phyloP scores from a whole-genome alignment of 2,329 filamentous ascomycete species.

The Sclerotinia nivalis region DNA sequence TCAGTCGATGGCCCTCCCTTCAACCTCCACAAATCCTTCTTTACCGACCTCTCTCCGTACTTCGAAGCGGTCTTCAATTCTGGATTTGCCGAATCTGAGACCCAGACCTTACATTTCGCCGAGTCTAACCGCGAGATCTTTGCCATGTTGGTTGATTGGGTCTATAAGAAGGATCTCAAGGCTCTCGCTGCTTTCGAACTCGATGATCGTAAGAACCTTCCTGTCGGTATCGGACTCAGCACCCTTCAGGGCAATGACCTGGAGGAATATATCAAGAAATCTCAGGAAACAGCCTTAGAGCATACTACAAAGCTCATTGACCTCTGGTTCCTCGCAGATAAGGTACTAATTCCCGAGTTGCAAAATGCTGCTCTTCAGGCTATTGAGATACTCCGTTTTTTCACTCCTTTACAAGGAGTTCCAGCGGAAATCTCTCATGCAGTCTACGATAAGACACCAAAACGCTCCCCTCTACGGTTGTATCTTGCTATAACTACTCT shows the following conservation, averaged over 20 bases:
- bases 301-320: slow-evolving; percentile 3
- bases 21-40: slow-evolving; percentile 12
- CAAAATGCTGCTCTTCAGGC: neutral
- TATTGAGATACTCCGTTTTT: neutral
- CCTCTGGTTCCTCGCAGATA: slow-evolving; percentile 11
- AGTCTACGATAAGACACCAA: neutral
- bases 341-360: slow-evolving; percentile 1
- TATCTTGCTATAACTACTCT: slow-evolving; percentile 1
- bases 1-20: neutral
- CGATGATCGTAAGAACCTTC: neutral
- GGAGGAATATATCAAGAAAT: neutral
- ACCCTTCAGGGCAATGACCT: neutral
- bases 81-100: slow-evolving; percentile 14
- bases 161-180: neutral
- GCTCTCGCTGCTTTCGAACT: neutral
- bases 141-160: neutral
- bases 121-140: slow-evolving; percentile 4
- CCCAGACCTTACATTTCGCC: neutral
- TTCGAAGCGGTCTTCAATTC: slow-evolving; percentile 23
- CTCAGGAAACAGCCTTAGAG: neutral
- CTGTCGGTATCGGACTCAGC: neutral
- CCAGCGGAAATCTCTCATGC: neutral
- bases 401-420: neutral
- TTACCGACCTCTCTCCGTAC: slow-evolving; percentile 12
- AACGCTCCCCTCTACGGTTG: neutral